These are phyloP conservation scores for Aspergillus vadensis DNA, from an alignment of 2,329 filamentous ascomycete genomes.

Conservation along the genomic window DNA sequence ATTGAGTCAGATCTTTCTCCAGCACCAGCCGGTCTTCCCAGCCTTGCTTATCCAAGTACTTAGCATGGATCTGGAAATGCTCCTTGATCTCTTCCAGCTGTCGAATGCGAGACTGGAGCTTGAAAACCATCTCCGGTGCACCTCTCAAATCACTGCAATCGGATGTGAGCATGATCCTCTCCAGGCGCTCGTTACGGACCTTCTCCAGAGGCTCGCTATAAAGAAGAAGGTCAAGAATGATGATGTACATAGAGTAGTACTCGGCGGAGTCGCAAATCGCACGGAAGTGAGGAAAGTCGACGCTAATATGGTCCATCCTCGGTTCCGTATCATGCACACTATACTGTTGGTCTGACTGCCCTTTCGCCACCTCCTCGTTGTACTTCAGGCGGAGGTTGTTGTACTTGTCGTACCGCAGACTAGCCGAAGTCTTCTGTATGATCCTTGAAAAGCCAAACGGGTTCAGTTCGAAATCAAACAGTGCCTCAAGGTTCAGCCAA, in stretches of 20 bases:
- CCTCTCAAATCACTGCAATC: slow-evolving; percentile 97
- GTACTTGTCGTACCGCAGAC: slow-evolving; percentile 94
- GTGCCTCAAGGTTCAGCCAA: slow-evolving; percentile 97
- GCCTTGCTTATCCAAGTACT: slow-evolving; percentile 80
- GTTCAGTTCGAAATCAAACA: slow-evolving; percentile 93
- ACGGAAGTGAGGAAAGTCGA: slow-evolving; percentile 91
- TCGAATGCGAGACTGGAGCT: slow-evolving; percentile 86
- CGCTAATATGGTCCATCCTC: slow-evolving; percentile 94
- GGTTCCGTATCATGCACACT: slow-evolving; percentile 60
- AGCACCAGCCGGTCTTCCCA: slow-evolving; percentile 90
- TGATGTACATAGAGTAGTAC: slow-evolving; percentile 98
- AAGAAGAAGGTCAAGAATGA: slow-evolving; percentile 90
- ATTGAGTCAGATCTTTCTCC: slow-evolving; percentile 83
- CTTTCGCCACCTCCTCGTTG: slow-evolving; percentile 83
- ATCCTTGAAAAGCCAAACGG: slow-evolving; percentile 98
- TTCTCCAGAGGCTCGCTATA: slow-evolving; percentile 97
- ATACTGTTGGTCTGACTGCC: slow-evolving; percentile 50
- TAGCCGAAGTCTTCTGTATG: slow-evolving; percentile 94
- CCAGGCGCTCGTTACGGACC: slow-evolving; percentile 89
- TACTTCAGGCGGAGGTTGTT: slow-evolving; percentile 96
- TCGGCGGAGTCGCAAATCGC: slow-evolving; percentile 97
- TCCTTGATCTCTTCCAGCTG: slow-evolving; percentile 95
- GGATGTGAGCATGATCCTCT: slow-evolving; percentile 98
- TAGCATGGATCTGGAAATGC: slow-evolving; percentile 90
- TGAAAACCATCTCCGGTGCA: slow-evolving; percentile 88